These are phyloP conservation scores for Metschnikowia orientalis DNA, from an alignment of 805 yeast species.

Conservation along the genomic window DNA sequence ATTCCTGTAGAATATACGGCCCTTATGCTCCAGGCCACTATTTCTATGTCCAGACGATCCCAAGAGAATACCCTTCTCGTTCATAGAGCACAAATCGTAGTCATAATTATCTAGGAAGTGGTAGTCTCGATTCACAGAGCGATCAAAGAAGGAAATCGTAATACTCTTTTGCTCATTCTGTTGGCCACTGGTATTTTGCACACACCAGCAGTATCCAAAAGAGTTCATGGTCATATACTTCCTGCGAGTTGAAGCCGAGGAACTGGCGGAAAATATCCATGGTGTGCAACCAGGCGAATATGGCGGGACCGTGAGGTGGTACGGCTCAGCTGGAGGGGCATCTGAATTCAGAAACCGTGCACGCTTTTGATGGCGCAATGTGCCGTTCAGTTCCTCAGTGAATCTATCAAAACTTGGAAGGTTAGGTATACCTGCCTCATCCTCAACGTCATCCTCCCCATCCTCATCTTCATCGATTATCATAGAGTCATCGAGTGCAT, in stretches of 20 bases:
- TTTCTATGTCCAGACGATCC: conserved; percentile 36
- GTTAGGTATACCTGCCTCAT: too few species aligned
- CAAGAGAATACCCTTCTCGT: conserved; percentile 60
- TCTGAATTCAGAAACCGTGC: conserved; percentile 5
- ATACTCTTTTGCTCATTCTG: conserved; percentile 50
- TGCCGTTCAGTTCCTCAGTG: conserved; percentile 10
- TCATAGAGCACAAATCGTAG: conserved; percentile 73
- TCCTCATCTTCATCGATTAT: conserved; percentile 22
- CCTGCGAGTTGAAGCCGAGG: conserved; percentile 34
- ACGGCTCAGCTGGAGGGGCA: not conserved
- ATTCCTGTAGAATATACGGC: conserved; percentile 59
- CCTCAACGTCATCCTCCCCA: conserved; percentile 4
- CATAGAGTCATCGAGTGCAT: conserved; percentile 31
- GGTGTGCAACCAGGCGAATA: conserved; percentile 89
- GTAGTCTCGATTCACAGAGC: conserved; percentile 69
- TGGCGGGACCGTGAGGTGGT: conserved; percentile 44
- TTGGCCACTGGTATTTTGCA: conserved; percentile 31
- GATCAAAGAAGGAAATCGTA: conserved; percentile 86
- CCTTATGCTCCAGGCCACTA: conserved; percentile 16
- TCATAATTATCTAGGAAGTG: conserved; percentile 74
- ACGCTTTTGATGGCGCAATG: conserved; percentile 15
- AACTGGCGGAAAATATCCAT: conserved; percentile 44
- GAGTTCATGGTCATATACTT: conserved; percentile 78
- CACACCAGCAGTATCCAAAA: conserved; percentile 79
- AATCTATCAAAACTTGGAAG: too few species aligned